A percentile compares a stretch with the other conserved stretches of the same genome.
Evolutionary conservation across 23 red algal genomes (phyloP).

Genomic region (Cyanidioschyzon merolae): DNA sequence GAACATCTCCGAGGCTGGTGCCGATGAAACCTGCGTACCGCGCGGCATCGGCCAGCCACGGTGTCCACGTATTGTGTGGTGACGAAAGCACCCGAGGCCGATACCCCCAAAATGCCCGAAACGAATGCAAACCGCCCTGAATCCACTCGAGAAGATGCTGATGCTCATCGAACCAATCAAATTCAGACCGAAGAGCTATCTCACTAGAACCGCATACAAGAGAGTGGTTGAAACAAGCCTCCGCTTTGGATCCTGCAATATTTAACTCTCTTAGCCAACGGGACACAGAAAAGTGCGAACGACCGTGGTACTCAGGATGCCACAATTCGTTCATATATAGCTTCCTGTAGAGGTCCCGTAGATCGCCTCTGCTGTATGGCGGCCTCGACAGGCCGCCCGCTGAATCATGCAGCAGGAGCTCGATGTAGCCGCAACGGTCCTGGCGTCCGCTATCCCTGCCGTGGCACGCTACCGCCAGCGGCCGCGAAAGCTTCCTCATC

Average conservation of each 20-base stretch:
- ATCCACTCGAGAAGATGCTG: conserved; percentile 25
- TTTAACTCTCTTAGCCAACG: conserved; percentile 30
- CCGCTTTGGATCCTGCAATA: conserved; percentile 7
- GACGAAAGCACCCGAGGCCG: conserved; percentile 40
- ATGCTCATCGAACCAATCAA: conserved; percentile 22
- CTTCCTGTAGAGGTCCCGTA: conserved; percentile 19
- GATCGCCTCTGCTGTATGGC: conserved; percentile 25
- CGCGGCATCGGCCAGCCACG: conserved; percentile 31
- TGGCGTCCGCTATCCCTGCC: background rate
- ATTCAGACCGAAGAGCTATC: conserved; percentile 23
- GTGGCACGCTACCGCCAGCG: background rate
- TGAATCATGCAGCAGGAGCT: conserved; percentile 19
- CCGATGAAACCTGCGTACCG: conserved; percentile 27
- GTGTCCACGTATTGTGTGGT: conserved; percentile 51
- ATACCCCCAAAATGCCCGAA: conserved; percentile 48
- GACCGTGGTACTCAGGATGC: conserved; percentile 65
- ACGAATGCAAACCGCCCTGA: conserved; percentile 35
- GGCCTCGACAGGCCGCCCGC: conserved; percentile 19
- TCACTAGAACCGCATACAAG: conserved; percentile 27
- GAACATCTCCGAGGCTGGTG: conserved; percentile 44
- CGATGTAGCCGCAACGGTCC: conserved; percentile 20
- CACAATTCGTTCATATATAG: conserved; percentile 31
- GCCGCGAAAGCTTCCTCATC: conserved; percentile 24
- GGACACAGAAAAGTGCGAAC: conserved; percentile 34
- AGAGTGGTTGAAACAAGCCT: conserved; percentile 30